Evolutionary conservation across 768 basidiomycete species (phyloP), one percentile per base, ranked within the genome.

Genomic region (Rhizopogon salebrosus): DNA sequence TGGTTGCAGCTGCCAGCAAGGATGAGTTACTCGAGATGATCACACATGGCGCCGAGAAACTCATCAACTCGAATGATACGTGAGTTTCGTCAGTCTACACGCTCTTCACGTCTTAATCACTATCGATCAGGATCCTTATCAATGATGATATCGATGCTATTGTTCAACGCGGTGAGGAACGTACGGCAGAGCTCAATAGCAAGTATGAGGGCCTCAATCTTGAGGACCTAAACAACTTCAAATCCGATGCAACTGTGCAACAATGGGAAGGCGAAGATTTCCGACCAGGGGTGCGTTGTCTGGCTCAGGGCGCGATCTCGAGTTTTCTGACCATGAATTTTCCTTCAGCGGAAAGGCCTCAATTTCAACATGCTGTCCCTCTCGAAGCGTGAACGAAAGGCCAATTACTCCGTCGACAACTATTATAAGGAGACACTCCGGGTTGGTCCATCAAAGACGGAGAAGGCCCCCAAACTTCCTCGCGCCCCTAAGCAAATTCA

Each of bases 21-120:
- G 97, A 98, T 43, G 97, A 98, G 54, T 76, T 99, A 13, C 73
- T 98, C 34, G 95, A 98, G 64, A 99, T 98, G 93, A 98, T 99
- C 54, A 87, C 94, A 6, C 93, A 95, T 62, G 95, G 97, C 18
- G 95, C 94, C 0, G 95, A 98, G 67, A 89, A 92, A 69, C 98
- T 99, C 52, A 94, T 98, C 67, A 95, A 87, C 63, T 74, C 84
- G 3, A 67, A 70, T 0, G 86, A 89, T 13, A 82, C 84, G 90
- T 92, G 52, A 56, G 87, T 71, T 11, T 4, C 35, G 36, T 16
- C 1, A 20, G 4, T 27, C 37, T 53, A 26, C 16, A 9, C 34
- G 11, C 22, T 43, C 26, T 18, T 52, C 16, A 18, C 50, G 42
- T 29, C 60, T 7, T 53, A 38, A 6, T 29, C 14, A 22, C 27